Conservation (phyloP, 768 basidiomycete species). For the Mycena galericulata region DNA sequence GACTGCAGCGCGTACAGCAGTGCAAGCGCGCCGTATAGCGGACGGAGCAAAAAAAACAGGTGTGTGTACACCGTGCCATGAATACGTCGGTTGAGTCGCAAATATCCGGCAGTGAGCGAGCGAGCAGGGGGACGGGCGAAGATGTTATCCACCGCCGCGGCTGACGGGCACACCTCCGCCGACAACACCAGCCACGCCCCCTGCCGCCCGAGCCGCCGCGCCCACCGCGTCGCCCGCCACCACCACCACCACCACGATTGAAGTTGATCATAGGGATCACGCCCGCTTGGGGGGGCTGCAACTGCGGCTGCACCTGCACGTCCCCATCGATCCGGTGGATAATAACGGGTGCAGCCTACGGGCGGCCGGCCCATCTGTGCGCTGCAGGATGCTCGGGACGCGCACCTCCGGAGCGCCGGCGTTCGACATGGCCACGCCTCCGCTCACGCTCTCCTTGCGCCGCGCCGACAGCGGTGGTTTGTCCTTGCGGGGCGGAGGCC, state of each 20-base stretch:
- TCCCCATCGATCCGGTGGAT: slow-evolving; percentile 32
- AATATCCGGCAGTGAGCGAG: slow-evolving; percentile 9
- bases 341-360: slow-evolving; percentile 22
- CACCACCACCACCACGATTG: neutral
- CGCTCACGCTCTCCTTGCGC: slow-evolving; percentile 34
- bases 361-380: slow-evolving; percentile 17
- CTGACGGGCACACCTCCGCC: slow-evolving; percentile 27
- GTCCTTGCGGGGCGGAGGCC: slow-evolving; percentile 13
- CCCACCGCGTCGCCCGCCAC: slow-evolving; percentile 10
- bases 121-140: neutral
- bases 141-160: slow-evolving; percentile 13
- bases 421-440: slow-evolving; percentile 11
- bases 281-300: slow-evolving; percentile 20
- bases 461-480: slow-evolving; percentile 24
- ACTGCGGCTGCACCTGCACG: slow-evolving; percentile 25
- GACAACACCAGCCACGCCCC: slow-evolving; percentile 17
- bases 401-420: slow-evolving; percentile 17
- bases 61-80: slow-evolving; percentile 8
- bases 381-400: slow-evolving; percentile 28
- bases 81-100: slow-evolving; percentile 21
- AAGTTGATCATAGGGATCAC: slow-evolving; percentile 28
- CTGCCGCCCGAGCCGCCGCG: slow-evolving; percentile 11
- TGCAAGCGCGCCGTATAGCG: neutral
- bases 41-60: slow-evolving; percentile 9
- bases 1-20: slow-evolving; percentile 8